phyloP scores from a whole-genome alignment of 2,329 filamentous ascomycete species.

The Paecilomyces formosus region DNA sequence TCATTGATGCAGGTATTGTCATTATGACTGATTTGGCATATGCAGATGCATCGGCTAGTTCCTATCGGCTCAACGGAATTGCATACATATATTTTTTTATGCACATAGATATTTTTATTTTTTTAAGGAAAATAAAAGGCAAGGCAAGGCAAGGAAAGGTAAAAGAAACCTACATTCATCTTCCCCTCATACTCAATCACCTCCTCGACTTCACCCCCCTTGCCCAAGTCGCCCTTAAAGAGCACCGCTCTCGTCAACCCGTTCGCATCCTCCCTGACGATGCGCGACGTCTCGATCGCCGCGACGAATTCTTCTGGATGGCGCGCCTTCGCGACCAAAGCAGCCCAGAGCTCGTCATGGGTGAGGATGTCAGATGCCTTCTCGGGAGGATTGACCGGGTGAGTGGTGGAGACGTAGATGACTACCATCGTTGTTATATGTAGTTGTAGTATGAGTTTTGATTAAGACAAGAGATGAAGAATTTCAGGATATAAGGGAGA shows the following conservation, averaged over 20 bases:
- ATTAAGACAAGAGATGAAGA: too few species aligned
- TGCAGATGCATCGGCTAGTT: too few species aligned
- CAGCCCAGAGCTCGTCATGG: conserved; percentile 33
- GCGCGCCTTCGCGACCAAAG: conserved; percentile 40
- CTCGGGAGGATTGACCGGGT: conserved; percentile 36
- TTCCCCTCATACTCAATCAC: conserved; percentile 30
- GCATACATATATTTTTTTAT: too few species aligned
- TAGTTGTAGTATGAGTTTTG: not conserved
- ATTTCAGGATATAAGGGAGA: not conserved
- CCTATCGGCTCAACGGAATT: not conserved
- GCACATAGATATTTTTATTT: too few species aligned
- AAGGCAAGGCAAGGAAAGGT: not conserved
- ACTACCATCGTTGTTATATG: conserved; percentile 22
- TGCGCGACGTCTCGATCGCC: conserved; percentile 33
- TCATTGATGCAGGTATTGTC: too few species aligned
- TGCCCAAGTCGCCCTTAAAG: conserved; percentile 29
- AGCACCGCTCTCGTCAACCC: conserved; percentile 28
- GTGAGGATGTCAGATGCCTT: conserved; percentile 19
- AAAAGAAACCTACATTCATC: conserved; percentile 27
- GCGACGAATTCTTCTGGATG: conserved; percentile 40
- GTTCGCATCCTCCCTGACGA: conserved; percentile 31
- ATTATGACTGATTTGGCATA: too few species aligned
- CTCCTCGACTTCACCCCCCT: conserved; percentile 24
- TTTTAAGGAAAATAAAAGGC: too few species aligned
- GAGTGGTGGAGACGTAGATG: conserved; percentile 36